Conservation (phyloP, 305 asterid genomes). For the Fraxinus nigra region DNA sequence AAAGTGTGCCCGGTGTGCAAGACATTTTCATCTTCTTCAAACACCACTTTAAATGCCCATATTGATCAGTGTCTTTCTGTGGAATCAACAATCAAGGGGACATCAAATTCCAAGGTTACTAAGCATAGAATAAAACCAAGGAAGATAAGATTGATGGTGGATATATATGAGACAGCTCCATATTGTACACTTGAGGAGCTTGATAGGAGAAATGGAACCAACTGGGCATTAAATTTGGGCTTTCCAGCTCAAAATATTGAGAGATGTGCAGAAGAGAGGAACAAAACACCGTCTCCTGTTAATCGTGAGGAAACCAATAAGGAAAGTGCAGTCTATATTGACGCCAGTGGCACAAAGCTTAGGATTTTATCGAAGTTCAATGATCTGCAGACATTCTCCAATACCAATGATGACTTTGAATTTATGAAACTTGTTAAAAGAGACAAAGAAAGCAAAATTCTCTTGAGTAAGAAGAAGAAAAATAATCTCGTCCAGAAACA, state of each 20-base stretch:
- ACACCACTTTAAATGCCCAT: slow-evolving; percentile 95
- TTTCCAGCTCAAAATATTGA: slow-evolving; percentile 44
- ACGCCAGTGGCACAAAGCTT: slow-evolving; percentile 76
- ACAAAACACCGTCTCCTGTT: slow-evolving; percentile 21
- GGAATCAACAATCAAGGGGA: slow-evolving; percentile 48
- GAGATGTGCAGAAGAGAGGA: slow-evolving; percentile 32
- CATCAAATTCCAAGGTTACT: slow-evolving; percentile 40
- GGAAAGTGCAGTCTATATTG: slow-evolving; percentile 69
- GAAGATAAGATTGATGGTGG: slow-evolving; percentile 70
- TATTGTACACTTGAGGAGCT: slow-evolving; percentile 88
- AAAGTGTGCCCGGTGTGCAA: slow-evolving; percentile 97
- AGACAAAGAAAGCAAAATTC: slow-evolving; percentile 37
- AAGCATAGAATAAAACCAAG: slow-evolving; percentile 76
- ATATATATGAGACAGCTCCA: slow-evolving; percentile 64
- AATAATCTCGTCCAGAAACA: slow-evolving; percentile 39
- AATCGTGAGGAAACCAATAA: slow-evolving; percentile 39
- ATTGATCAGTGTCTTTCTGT: slow-evolving; percentile 93
- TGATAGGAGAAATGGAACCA: slow-evolving; percentile 83
- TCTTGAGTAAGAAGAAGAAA: slow-evolving; percentile 45
- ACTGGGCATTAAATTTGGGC: slow-evolving; percentile 56
- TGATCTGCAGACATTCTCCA: slow-evolving; percentile 32
- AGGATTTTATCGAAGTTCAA: slow-evolving; percentile 63
- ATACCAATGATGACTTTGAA: slow-evolving; percentile 27
- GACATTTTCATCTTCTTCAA: slow-evolving; percentile 82
- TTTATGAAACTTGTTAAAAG: slow-evolving; percentile 35